Base-by-base conservation (phyloP, 2,329 filamentous ascomycete species). In the Penicillium brasilianum region DNA sequence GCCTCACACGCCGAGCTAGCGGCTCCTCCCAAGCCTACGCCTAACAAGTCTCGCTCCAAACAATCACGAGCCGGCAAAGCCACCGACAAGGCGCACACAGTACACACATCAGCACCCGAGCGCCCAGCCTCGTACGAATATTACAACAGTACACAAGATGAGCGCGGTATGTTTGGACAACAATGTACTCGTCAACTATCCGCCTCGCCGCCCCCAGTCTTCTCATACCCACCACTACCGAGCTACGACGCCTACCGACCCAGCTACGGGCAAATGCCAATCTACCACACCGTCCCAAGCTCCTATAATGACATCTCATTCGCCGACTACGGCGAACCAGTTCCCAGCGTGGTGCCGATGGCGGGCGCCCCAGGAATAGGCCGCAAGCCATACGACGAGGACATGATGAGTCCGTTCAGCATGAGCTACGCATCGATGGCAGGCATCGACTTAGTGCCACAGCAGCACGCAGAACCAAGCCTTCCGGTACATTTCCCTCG, bases 391-490 rank as follows among this genome's bases (percentile, higher is more conserved):
- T 79, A 70, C 59, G 85, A 86, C 53, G 83, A 87, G 55, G 79
- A 80, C 52, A 81, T 85, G 57, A 81, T 86, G 58, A 85, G 82
- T 70, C 85, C 85, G 0, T 87, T 87, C 72, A 83, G 82, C 69
- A 83, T 87, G 76, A 85, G 83, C 74, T 88, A 87, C 71, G 83
- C 84, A 22, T 82, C 84, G 9, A 84, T 87, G 80, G 82, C 80
- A 59, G 83, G 82, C 49, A 84, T 86, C 65, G 84, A 87, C 58
- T 78, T 85, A 36, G 69, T 68, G 58, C 70, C 75, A 28, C 74
- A 69, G 39, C 77, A 22, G 74, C 36, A 77, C 59, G 62, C 73
- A 39, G 76, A 79, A 51, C 69, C 74, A 46, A 73, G 71, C 63
- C 72, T 77, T 69, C 76, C 78, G 76, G 79, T 81, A 80, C 77